These are phyloP conservation scores for Saturnispora besseyi DNA, from an alignment of 805 yeast genomes.

Conservation along the genomic window DNA sequence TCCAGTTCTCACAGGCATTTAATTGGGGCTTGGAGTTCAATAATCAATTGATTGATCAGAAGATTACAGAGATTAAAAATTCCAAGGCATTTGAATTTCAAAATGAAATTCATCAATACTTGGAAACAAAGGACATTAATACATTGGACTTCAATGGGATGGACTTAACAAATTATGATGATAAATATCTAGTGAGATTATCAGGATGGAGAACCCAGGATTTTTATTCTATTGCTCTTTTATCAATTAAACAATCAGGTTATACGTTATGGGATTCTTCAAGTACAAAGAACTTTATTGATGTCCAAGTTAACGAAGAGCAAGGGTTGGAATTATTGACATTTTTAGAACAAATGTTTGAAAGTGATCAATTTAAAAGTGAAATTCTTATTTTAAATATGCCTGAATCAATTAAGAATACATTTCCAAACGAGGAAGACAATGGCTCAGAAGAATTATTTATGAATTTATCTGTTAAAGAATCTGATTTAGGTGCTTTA, in stretches of 20 bases:
- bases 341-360: conserved; percentile 2
- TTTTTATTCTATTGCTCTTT: conserved; percentile 15
- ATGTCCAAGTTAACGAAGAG: conserved; percentile 29
- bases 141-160: neutral
- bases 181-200: conserved; percentile 39
- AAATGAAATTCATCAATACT: neutral
- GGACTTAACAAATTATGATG: conserved; percentile 8
- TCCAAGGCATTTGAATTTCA: neutral
- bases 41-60: neutral
- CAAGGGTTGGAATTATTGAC: conserved; percentile 20
- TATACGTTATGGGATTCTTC: conserved; percentile 44
- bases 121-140: neutral
- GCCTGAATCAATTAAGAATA: conserved; percentile 46
- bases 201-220: conserved; percentile 20
- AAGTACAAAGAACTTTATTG: conserved; percentile 35
- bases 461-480: neutral
- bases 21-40: neutral
- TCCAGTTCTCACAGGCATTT: neutral
- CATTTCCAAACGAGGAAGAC: conserved; percentile 33
- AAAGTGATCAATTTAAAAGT: conserved; percentile 20
- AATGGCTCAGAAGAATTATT: conserved; percentile 1
- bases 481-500: neutral
- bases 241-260: conserved; percentile 14
- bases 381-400: conserved; percentile 47
- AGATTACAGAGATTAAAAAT: neutral